Base-by-base conservation (phyloP, 768 basidiomycete species). In the Termitomyces sp. region DNA sequence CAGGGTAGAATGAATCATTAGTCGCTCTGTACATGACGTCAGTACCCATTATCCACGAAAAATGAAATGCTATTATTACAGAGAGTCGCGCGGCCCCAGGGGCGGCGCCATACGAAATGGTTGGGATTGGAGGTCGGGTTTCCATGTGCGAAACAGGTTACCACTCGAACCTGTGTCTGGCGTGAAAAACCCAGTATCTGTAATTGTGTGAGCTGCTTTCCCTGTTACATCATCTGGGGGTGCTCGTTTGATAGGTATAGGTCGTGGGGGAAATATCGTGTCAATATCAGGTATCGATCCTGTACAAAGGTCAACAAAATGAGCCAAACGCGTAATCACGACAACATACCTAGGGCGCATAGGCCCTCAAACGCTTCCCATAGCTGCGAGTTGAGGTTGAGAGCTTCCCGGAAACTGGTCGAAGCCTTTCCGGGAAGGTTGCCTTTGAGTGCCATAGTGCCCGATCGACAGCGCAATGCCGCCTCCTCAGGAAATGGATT, bases 311-410 rank as follows among this genome's bases (percentile, higher is more conserved):
- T 48, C 46, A 53, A 47, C 34, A 53, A 41, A 55, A 21, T 42
- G 45, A 45, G 61, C 57, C 54, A 49, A 28, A 24, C 45, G 28
- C 58, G 38, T 53, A 55, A 35, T 58, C 30, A n/a, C 22, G 51
- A n/a, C 41, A 58, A 71, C 76, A 50, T 63, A 88, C 94, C 93
- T 44, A 91, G 71, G 30, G 78, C 71, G 67, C 93, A 96, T 34
- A 97, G 69, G 0, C 90, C 93, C 65, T 93, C 90, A 63, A 93
- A 89, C 5, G 93, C 93, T 68, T 97, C 93, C 93, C 93, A 96
- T 52, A 94, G 71, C 66, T 90, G 80, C 32, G 91, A 90, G 65
- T 92, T 86, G 45, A 84, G 66, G 14, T 74, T 67, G 57, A 97
- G 75, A 26, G 92, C 88, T 56, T 84, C 80, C 45, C 77, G 77